phyloP scores from a whole-genome alignment of 1,284 basidiomycete genomes.

The Ganoderma multipileum region DNA sequence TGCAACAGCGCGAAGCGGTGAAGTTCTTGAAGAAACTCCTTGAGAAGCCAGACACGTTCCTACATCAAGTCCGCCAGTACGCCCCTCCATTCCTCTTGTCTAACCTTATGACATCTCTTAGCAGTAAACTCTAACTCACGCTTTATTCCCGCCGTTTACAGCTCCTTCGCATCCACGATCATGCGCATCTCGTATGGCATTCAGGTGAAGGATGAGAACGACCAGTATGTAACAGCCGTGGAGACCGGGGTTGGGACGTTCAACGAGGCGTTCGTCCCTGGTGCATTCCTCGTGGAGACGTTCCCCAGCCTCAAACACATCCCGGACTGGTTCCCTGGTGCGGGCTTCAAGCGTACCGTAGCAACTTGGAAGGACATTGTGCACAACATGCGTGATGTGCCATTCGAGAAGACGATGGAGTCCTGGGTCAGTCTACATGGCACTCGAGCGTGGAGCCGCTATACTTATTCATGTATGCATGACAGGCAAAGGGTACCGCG shows the following conservation, averaged over 20 bases:
- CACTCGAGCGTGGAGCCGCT: too few species aligned
- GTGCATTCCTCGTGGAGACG: slow-evolving; percentile 11
- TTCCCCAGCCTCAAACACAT: slow-evolving; percentile 5
- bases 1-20: slow-evolving; percentile 12
- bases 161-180: slow-evolving; percentile 12
- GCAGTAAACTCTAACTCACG: background rate
- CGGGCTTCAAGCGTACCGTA: slow-evolving; percentile 7
- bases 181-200: slow-evolving; percentile 14
- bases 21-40: slow-evolving; percentile 12
- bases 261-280: slow-evolving; percentile 7
- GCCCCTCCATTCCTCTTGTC: background rate
- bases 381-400: slow-evolving; percentile 3
- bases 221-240: slow-evolving; percentile 7
- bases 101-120: background rate
- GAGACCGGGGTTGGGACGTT: background rate
- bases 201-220: slow-evolving; percentile 7
- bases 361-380: background rate
- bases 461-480: background rate
- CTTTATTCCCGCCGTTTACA: background rate
- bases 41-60: slow-evolving; percentile 10
- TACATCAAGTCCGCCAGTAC: slow-evolving; percentile 17
- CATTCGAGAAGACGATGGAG: slow-evolving; percentile 10
- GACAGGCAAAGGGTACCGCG: slow-evolving; percentile 19
- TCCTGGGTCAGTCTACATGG: background rate
- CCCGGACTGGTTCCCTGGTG: slow-evolving; percentile 6